These are phyloP conservation scores for Brassica incana DNA, from an alignment of 345 rosid genomes.

Conservation along the genomic window DNA sequence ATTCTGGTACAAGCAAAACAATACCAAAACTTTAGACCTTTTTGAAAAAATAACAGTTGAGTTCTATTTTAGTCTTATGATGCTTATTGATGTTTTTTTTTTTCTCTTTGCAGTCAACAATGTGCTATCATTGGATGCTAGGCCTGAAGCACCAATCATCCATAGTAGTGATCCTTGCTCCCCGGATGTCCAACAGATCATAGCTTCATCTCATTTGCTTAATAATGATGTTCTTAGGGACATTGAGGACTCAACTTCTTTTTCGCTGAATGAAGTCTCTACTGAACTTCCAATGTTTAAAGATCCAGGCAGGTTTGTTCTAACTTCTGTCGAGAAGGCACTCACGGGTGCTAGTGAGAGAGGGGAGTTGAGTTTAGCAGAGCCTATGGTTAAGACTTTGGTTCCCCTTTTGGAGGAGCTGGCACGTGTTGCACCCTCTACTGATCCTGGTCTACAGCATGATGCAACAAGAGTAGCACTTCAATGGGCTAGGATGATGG, in stretches of 20 bases:
- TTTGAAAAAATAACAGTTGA: background rate
- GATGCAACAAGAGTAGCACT: constrained; percentile 28
- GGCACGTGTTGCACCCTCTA: constrained; percentile 3
- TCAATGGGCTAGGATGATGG: constrained; percentile 22
- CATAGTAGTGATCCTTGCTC: background rate
- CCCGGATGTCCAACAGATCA: constrained; percentile 14
- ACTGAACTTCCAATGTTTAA: background rate
- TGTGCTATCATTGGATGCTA: constrained; percentile 1
- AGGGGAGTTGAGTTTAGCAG: constrained; percentile 25
- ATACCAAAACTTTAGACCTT: background rate
- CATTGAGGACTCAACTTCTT: constrained; percentile 6
- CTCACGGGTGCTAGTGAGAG: constrained; percentile 16
- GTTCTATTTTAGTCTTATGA: constrained; percentile 1
- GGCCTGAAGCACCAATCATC: constrained; percentile 14
- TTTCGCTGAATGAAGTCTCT: constrained; percentile 27
- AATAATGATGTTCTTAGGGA: constrained; percentile 23
- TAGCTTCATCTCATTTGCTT: background rate
- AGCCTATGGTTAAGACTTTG: constrained; percentile 16
- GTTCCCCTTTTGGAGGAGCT: constrained; percentile 24
- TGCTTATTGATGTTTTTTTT: background rate
- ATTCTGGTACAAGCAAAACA: background rate
- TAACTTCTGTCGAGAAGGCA: constrained; percentile 9
- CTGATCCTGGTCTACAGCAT: background rate
- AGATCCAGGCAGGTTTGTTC: constrained; percentile 19
- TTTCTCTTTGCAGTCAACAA: constrained; percentile 9